Conservation (phyloP, 495 filamentous ascomycete genomes). For the Talaromyces proteolyticus region DNA sequence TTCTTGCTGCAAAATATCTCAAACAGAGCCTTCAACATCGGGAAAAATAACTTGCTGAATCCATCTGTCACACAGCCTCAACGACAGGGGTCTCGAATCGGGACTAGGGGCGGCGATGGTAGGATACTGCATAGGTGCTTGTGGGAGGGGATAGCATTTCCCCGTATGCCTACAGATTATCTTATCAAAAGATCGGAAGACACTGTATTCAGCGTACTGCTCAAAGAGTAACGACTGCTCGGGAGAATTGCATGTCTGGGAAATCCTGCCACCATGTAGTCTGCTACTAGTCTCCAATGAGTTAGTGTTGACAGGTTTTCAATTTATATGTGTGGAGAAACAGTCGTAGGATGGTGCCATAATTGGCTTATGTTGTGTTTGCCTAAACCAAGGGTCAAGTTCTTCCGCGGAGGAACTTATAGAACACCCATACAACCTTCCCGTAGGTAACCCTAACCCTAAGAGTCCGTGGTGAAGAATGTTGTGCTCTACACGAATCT, state of each 20-base stretch:
- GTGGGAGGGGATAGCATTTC: background rate
- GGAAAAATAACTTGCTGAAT: slow-evolving; percentile 6
- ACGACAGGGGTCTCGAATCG: background rate
- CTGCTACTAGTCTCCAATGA: background rate
- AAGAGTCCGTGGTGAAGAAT: too few species aligned
- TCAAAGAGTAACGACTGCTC: background rate
- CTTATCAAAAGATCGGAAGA: background rate
- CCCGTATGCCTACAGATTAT: background rate
- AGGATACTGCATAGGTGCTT: background rate
- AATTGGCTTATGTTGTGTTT: too few species aligned
- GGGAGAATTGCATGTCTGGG: background rate
- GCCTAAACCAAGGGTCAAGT: too few species aligned
- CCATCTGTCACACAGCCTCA: slow-evolving; percentile 13
- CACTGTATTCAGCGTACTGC: background rate
- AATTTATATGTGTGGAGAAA: too few species aligned
- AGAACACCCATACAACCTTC: too few species aligned
- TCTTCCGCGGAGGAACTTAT: slow-evolving; percentile 22
- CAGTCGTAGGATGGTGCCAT: too few species aligned
- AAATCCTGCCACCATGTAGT: background rate
- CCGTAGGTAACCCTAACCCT: too few species aligned
- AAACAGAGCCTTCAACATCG: background rate
- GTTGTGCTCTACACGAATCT: too few species aligned
- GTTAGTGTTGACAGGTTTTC: too few species aligned
- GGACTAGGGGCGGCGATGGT: background rate
- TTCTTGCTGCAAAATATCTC: slow-evolving; percentile 11